Base-by-base conservation (phyloP, 2,329 filamentous ascomycete species). In the Sclerotinia sclerotiorum region DNA sequence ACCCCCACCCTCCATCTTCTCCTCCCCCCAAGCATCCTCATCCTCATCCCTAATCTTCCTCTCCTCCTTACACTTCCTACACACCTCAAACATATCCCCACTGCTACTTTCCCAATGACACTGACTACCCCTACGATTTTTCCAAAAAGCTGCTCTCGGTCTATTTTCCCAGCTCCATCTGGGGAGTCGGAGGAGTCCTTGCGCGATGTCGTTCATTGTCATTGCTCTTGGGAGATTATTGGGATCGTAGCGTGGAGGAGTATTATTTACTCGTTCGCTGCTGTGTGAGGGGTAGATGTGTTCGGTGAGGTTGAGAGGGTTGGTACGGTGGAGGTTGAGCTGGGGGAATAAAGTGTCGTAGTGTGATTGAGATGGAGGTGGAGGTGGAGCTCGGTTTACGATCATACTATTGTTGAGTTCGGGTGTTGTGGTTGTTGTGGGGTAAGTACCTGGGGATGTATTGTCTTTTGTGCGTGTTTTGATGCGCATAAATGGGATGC, bases 401-500 rank as follows among this genome's bases (percentile, higher is more conserved):
- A 8, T 4, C n/a, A 39, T 51, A 27, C 8, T 42, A 0, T 2
- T n/a, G 15, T 39, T 63, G 6, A 24, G 21, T 42, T 63, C 46
- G 1, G 60, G 7, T n/a, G 21, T 51, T n/a, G 27, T 21, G 5
- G 5, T 63, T 27, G 46, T 51, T 42, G n/a, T n/a, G n/a, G 60
- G 5, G 15, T n/a, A 32, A 27, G 29, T 35, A 19, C 15, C 1
- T 13, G n/a, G 5, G 6, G 6, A 6, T 24, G 46, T 21, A 2
- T 60, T 42, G n/a, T 51, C 56, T n/a, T n/a, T 49, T 35, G 21
- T 24, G 2, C 58, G 29, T 2, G 83, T 87, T 0, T 81, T 80
- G 19, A 88, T 79, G 7, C 77, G 80, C 71, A 88, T 78, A 69
- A 86, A 87, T 0, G 83, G 83, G 4, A 85, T 78, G 29, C 87